Conservation (phyloP, 2,329 filamentous ascomycete species). For the Hawksworthiomyces lignivorus region DNA sequence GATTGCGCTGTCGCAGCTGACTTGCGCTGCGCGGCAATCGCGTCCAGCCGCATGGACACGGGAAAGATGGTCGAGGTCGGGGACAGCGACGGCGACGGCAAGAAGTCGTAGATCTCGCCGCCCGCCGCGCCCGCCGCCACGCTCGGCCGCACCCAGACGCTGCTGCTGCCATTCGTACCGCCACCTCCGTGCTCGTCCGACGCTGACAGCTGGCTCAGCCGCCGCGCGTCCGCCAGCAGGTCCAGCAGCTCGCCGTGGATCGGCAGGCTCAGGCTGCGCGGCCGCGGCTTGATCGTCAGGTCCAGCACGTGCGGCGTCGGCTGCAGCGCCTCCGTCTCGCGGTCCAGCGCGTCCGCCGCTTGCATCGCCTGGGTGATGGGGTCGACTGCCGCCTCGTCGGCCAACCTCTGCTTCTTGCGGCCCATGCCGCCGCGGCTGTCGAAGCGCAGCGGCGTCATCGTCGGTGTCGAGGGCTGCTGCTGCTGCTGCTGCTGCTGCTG, state of each 20-base stretch:
- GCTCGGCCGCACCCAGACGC: slow-evolving; percentile 6
- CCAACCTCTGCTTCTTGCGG: slow-evolving; percentile 5
- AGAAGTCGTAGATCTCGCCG: slow-evolving; percentile 7
- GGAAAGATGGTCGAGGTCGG: slow-evolving; percentile 11
- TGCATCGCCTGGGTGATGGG: slow-evolving; percentile 49
- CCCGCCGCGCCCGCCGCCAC: slow-evolving; percentile 4
- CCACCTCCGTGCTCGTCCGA: slow-evolving; percentile 20
- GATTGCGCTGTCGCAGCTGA: not conserved
- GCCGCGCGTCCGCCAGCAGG: slow-evolving; percentile 3
- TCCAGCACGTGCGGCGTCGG: slow-evolving; percentile 39
- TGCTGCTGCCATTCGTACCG: not conserved
- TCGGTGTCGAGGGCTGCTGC: too few relatives aligned
- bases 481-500: not conserved
- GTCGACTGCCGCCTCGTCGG: slow-evolving; percentile 27
- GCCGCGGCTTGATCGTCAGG: slow-evolving; percentile 30
- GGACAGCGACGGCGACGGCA: slow-evolving; percentile 1
- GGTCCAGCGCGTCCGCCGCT: slow-evolving; percentile 50
- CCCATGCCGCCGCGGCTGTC: slow-evolving; percentile 14
- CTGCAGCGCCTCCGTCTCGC: slow-evolving; percentile 47
- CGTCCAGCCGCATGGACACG: slow-evolving; percentile 9
- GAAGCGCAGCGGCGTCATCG: too few relatives aligned
- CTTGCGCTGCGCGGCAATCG: slow-evolving; percentile 4
- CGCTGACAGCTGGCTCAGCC: slow-evolving; percentile 18
- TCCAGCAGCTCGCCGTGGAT: slow-evolving; percentile 26
- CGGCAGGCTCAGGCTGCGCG: slow-evolving; percentile 43